A percentile compares a stretch with the other conserved stretches of the same genome.
These are phyloP conservation scores for Fusarium penzigii DNA, from an alignment of 2,329 filamentous ascomycete species.

Conservation along the genomic window DNA sequence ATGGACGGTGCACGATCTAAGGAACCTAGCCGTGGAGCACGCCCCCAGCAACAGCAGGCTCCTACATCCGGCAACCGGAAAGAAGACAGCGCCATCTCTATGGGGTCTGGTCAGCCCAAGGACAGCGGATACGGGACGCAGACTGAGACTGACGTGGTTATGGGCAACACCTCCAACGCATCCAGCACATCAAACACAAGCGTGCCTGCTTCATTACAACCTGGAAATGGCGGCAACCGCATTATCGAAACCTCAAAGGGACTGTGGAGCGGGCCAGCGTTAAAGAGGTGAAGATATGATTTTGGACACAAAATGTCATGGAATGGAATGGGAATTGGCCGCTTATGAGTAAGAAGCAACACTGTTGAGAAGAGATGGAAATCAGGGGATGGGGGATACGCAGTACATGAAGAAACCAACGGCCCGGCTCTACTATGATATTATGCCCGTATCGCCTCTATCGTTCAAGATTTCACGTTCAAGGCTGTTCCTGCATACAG, in stretches of 20 bases:
- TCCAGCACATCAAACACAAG: conserved; percentile 28
- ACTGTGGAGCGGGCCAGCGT: conserved; percentile 51
- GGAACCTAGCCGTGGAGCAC: conserved; percentile 46
- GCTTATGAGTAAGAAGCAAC: not conserved
- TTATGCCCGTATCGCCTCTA: not conserved
- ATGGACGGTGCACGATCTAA: conserved; percentile 62
- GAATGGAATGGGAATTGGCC: not conserved
- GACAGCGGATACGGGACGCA: conserved; percentile 54
- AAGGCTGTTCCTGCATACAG: not conserved
- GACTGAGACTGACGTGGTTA: conserved; percentile 40
- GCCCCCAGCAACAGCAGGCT: conserved; percentile 13
- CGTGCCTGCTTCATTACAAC: conserved; percentile 54
- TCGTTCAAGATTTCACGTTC: not conserved
- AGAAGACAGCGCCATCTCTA: conserved; percentile 48
- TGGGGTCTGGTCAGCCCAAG: conserved; percentile 34
- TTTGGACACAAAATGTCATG: not conserved
- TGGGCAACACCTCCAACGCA: conserved; percentile 45
- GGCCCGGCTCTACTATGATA: not conserved
- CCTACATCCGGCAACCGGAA: conserved; percentile 30
- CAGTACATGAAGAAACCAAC: not conserved
- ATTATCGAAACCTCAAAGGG: conserved; percentile 66
- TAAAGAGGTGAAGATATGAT: conserved; percentile 24
- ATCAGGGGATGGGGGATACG: not conserved
- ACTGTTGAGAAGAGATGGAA: not conserved
- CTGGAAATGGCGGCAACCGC: conserved; percentile 56